Evolutionary conservation across 495 filamentous ascomycete species (phyloP), one percentile per base, ranked within the genome.

Genomic region (Choiromyces venosus): DNA sequence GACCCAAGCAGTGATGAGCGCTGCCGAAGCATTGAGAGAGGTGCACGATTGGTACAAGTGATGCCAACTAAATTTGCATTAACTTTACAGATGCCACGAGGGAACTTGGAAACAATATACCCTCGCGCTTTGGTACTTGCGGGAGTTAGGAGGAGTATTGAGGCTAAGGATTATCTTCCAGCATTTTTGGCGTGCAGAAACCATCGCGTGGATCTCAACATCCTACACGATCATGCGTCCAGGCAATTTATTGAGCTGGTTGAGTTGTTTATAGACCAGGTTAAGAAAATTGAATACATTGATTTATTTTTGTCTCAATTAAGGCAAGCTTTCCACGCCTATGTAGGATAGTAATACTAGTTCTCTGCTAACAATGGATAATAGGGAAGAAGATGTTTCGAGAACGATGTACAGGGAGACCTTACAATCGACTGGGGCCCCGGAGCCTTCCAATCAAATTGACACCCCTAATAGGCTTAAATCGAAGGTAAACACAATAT

Each of bases 141-240:
- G 0, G 93, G 94, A 29, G 92, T 97, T 61, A 87, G 95, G 64
- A 86, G 88, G 44, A 89, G 90, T 56, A 91, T 99, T 69, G 90
- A 91, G 73, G 83, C 85, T 29, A 92, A 91, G 80, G 86, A 95
- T 65, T 99, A 97, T 77, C 89, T 86, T 65, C 88, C 86, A 70
- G 95, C 95, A 2, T 99, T 96, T 81, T 83, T 92, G 37, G 88
- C 90, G 52, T 99, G 95, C 81, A 89, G 95, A 40, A 93, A 89
- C 68, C 96, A 97, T 80, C 88, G 95, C 74, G 95, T 99, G 4
- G 95, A 99, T 80, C 93, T 97, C 90, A 99, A 98, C 80, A 94
- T 99, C 70, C 84, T 99, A n/a, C 94, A 97, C 81, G 95, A 99
- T 81, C 90, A 98, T 84, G 88, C 87, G 9, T 92, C 93, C 0